A percentile compares a stretch with the other conserved stretches of the same genome.
These are phyloP conservation scores for Penicillium cinerascens DNA, from an alignment of 495 filamentous ascomycete genomes.

Conservation along the genomic window DNA sequence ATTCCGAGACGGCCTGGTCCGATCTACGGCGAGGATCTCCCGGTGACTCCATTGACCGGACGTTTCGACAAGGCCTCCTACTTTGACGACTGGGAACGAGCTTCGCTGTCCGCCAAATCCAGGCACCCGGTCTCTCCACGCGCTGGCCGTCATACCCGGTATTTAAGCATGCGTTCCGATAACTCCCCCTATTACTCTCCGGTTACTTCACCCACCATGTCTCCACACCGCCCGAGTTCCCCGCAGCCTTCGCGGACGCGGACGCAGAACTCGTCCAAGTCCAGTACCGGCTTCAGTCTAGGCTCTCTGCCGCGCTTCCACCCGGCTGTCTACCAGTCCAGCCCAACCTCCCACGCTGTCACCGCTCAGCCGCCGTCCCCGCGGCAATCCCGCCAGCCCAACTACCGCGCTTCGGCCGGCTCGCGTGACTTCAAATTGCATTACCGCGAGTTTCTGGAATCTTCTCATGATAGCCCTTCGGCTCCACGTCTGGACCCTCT, in stretches of 20 bases:
- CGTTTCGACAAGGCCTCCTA: conserved; percentile 40
- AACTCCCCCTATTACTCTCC: conserved; percentile 36
- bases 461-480: conserved; percentile 41
- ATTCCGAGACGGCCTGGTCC: conserved; percentile 31
- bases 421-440: conserved; percentile 39
- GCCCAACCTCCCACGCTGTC: conserved; percentile 16
- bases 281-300: conserved; percentile 37
- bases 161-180: conserved; percentile 38
- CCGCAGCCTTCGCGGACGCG: conserved; percentile 32
- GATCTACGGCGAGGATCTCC: conserved; percentile 36
- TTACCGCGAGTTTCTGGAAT: conserved; percentile 39
- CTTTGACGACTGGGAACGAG: conserved; percentile 35
- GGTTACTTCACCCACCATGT: conserved; percentile 36
- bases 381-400: conserved; percentile 29
- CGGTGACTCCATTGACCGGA: conserved; percentile 44
- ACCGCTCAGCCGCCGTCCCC: conserved; percentile 28
- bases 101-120: conserved; percentile 23
- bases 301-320: conserved; percentile 47
- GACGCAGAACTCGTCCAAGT: conserved; percentile 28
- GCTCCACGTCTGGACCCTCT: conserved; percentile 66
- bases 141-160: conserved; percentile 9
- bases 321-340: conserved; percentile 44
- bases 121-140: conserved; percentile 12
- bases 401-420: conserved; percentile 33
- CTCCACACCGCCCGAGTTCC: conserved; percentile 33